Conservation (phyloP, 2,329 filamentous ascomycete species). For the Bipolaris gigantea region DNA sequence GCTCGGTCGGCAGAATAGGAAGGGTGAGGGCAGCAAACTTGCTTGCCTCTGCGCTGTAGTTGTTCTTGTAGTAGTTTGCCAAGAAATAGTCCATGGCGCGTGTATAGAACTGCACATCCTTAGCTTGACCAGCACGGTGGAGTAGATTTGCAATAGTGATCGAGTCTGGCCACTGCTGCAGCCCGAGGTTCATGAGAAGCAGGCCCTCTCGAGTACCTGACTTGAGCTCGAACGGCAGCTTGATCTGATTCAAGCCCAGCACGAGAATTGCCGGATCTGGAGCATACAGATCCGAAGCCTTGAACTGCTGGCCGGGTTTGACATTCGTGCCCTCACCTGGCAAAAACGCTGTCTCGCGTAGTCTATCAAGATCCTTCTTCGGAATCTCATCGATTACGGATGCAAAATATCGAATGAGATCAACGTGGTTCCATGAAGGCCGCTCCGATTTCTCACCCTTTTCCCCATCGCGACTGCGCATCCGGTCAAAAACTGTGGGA, state of each 20-base stretch:
- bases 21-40: constrained; percentile 50
- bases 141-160: constrained; percentile 79
- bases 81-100: constrained; percentile 82
- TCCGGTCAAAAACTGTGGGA: constrained; percentile 85
- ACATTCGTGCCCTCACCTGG: constrained; percentile 59
- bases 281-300: constrained; percentile 42
- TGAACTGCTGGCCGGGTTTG: constrained; percentile 38
- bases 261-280: constrained; percentile 38
- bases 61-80: constrained; percentile 74
- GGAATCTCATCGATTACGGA: constrained; percentile 92
- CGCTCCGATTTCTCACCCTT: constrained; percentile 46
- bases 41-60: constrained; percentile 66
- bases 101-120: constrained; percentile 60
- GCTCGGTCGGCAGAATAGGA: constrained; percentile 69
- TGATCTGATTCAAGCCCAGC: constrained; percentile 55
- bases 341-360: constrained; percentile 78
- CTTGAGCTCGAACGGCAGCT: constrained; percentile 74
- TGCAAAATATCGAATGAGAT: constrained; percentile 90
- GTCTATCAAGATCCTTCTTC: constrained; percentile 72
- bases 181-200: constrained; percentile 73
- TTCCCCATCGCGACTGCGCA: constrained; percentile 66
- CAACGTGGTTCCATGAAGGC: constrained; percentile 83
- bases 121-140: constrained; percentile 59
- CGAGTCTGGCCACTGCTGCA: constrained; percentile 71
- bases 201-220: constrained; percentile 61